Base-by-base conservation (phyloP, 2,329 filamentous ascomycete species). In the Trichoderma sp. region DNA sequence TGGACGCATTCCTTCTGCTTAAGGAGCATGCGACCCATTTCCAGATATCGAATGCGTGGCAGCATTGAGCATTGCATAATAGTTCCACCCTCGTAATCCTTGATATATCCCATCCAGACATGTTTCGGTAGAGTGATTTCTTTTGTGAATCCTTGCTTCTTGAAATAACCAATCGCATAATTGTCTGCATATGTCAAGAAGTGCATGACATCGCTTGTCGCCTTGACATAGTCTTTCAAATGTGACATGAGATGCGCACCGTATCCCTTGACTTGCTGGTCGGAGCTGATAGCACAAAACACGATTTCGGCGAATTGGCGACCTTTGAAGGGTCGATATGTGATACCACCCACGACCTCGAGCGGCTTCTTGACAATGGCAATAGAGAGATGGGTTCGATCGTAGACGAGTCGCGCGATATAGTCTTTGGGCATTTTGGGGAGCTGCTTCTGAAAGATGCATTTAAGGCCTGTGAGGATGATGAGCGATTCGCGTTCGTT, bases 401-500 rank as follows among this genome's bases (percentile, higher is more conserved):
- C 96, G 83, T 99, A 99, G 72, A 99, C 96, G 8, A 99, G 89
- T 50, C 96, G 93, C 4, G 96, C 96, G 76, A 99, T 98, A 81
- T 99, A 99, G 79, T 98, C 96, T 82, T 98, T 98, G 15, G 96
- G 96, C 96, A 99, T 99, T 82, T 98, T 98, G 0, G 96, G 96
- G 6, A 99, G 86, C 79, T 99, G 96, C 77, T 98, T 98, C 80
- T 99, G 96, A 78, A 99, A 98, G 75, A 99, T 97, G 79, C 95
- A 97, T 80, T 98, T 99, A 70, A 99, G 86, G 15, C 96, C 96
- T 0, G 95, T 98, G 72, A 99, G 86, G 76, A 99, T 97, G 78
- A 98, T 97, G 75, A 95, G 91, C 79, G 93, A 97, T 78, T 97
- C 94, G 74, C 92, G 89, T 47, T 91, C 87, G 77, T 93, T 92